Evolutionary conservation across 2,329 filamentous ascomycete genomes (phyloP), one percentile per base, ranked within the genome.

Genomic region (Exutisphaerella laricina): DNA sequence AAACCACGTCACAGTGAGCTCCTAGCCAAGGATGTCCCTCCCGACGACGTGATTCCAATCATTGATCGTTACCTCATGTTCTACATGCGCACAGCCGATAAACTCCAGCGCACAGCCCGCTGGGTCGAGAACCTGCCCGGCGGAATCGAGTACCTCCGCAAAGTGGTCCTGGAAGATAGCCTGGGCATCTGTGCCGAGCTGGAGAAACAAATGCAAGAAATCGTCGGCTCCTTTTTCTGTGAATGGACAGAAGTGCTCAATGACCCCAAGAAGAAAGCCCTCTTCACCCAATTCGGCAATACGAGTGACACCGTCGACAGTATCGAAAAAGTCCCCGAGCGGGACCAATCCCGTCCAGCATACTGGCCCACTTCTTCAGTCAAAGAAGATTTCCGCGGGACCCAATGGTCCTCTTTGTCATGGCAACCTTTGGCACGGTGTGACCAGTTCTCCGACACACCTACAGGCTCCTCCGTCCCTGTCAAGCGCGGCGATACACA

Each of bases 21-120:
- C 2, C 75, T 95, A 1, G 87, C 86, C 46, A 89, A 88, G 61
- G 88, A 95, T 56, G 87, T 94, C 0, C 79, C 86, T 0, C 84
- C 86, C 0, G 80, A 86, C 39, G 84, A 94, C 57, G 82, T 94
- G 6, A 74, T 94, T 6, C 80, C 86, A 1, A 84, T 95, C 45
- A 72, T 95, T 2, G 89, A 95, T 63, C 82, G 89, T 32, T 95
- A 92, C 60, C 76, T 95, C 17, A 87, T 89, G 68, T 90, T 95
- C 71, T 95, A 95, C 68, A 92, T 95, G 58, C 85, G 88, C 53
- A 94, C 89, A 0, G 88, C 87, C 32, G 88, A 95, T 69, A 88
- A 85, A 60, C 78, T 95, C 0, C 88, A 95, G 66, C 79, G 88
- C 37, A 95, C 88, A 18, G 88, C 88, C 0, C 77, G 87, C 17